Conservation (phyloP, 176 grass and related monocot species). For the Oryza brachyantha region DNA sequence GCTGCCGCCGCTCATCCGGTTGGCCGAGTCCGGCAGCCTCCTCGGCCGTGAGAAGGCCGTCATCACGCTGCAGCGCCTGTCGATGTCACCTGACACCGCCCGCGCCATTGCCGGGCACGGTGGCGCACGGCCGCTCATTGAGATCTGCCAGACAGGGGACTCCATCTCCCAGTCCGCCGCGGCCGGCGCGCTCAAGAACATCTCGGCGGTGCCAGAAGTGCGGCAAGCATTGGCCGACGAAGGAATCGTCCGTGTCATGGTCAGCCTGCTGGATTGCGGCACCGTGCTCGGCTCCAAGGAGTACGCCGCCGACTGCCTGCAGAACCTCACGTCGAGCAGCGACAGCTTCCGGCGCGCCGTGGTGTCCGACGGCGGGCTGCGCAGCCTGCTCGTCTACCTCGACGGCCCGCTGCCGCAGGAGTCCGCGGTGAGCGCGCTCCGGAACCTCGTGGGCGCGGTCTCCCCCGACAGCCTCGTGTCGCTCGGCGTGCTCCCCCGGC, state of each 20-base stretch:
- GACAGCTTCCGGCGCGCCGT: conserved; percentile 62
- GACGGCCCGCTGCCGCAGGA: conserved; percentile 69
- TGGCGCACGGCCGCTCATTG: conserved; percentile 66
- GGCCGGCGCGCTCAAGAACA: conserved; percentile 67
- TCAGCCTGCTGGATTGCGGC: conserved; percentile 54
- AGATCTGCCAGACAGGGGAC: conserved; percentile 70
- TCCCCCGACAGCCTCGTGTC: conserved; percentile 55
- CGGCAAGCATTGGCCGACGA: conserved; percentile 63
- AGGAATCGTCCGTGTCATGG: conserved; percentile 68
- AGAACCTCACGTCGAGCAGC: conserved; percentile 60
- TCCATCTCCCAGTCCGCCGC: conserved; percentile 72
- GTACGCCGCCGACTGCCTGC: conserved; percentile 76
- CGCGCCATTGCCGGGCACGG: conserved; percentile 64
- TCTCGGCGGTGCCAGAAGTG: conserved; percentile 66
- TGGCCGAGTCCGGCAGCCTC: conserved; percentile 77
- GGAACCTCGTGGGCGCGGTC: conserved; percentile 58
- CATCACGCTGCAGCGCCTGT: conserved; percentile 63
- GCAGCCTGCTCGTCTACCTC: conserved; percentile 63
- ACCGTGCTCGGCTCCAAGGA: conserved; percentile 68
- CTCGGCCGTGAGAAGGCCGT: conserved; percentile 82
- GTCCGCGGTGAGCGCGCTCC: conserved; percentile 55
- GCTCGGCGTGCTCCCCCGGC: conserved; percentile 65
- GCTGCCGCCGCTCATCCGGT: conserved; percentile 69
- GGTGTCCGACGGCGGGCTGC: conserved; percentile 63
- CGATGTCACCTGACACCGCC: conserved; percentile 46